phyloP scores from a whole-genome alignment of 2,329 filamentous ascomycete genomes.

The Lachnellula subtilissima region DNA sequence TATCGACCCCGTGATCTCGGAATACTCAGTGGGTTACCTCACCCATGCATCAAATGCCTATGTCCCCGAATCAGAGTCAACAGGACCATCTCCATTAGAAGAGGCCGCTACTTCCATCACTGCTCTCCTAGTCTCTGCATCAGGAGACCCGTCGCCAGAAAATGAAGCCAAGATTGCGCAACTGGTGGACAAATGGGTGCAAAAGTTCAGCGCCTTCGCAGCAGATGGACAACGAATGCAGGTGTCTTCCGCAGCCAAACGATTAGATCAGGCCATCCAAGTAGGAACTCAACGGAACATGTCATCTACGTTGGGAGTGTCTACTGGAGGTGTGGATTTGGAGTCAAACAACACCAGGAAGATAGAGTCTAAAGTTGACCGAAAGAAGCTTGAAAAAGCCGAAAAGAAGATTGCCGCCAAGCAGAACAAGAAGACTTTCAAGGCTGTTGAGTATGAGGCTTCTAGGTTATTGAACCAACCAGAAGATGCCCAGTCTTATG shows the following conservation, averaged over 20 bases:
- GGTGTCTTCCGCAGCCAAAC: conserved; percentile 71
- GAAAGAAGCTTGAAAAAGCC: conserved; percentile 98
- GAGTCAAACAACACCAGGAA: conserved; percentile 91
- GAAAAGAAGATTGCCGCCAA: conserved; percentile 97
- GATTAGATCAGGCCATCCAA: conserved; percentile 90
- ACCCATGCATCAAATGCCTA: conserved; percentile 87
- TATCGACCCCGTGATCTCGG: conserved; percentile 82
- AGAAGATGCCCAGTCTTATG: conserved; percentile 83
- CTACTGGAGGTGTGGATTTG: conserved; percentile 79
- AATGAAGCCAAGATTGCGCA: conserved; percentile 75
- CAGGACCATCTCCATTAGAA: conserved; percentile 68
- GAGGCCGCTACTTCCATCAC: conserved; percentile 82
- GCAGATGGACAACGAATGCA: conserved; percentile 60
- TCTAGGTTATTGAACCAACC: conserved; percentile 81
- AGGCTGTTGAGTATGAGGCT: conserved; percentile 96
- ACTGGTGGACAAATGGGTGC: conserved; percentile 85
- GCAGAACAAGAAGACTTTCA: conserved; percentile 97
- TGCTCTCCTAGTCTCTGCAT: conserved; percentile 89
- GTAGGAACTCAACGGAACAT: conserved; percentile 93
- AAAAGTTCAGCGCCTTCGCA: conserved; percentile 69
- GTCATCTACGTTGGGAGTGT: conserved; percentile 87
- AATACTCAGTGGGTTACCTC: conserved; percentile 92
- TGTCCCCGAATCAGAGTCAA: conserved; percentile 66
- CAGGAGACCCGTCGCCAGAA: conserved; percentile 68
- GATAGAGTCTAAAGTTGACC: conserved; percentile 94